Conservation (phyloP, 2,329 filamentous ascomycete genomes). For the Cladophialophora bantiana region DNA sequence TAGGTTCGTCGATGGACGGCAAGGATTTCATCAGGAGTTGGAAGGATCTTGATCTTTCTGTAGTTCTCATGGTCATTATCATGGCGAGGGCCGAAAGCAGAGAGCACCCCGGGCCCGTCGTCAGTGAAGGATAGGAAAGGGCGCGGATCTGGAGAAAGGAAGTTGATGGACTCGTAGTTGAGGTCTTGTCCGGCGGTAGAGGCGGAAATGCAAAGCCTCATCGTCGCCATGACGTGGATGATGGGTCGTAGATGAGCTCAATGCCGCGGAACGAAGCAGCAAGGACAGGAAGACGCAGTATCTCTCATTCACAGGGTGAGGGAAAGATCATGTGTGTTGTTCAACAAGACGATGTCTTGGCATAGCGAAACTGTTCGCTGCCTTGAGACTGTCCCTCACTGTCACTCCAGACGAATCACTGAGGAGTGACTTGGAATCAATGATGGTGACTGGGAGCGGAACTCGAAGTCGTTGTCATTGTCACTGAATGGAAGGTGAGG, state of each 20-base stretch:
- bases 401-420: neutral
- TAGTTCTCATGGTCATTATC: slow-evolving; percentile 49
- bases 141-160: slow-evolving; percentile 24
- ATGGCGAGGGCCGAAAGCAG: slow-evolving; percentile 42
- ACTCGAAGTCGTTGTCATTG: neutral
- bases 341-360: neutral
- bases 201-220: slow-evolving; percentile 5
- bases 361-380: neutral
- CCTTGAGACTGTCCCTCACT: neutral
- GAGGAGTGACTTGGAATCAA: neutral
- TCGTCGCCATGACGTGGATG: neutral
- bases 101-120: slow-evolving; percentile 42
- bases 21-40: slow-evolving; percentile 47
- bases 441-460: neutral
- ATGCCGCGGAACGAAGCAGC: neutral
- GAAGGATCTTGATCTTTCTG: slow-evolving; percentile 46
- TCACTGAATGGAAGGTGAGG: neutral
- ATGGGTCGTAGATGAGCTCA: neutral
- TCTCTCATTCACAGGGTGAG: neutral
- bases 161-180: neutral
- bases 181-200: neutral
- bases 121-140: slow-evolving; percentile 31
- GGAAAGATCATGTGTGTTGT: neutral
- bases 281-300: neutral
- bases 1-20: slow-evolving; percentile 43